A percentile compares a stretch with the other conserved stretches of the same genome.
phyloP scores from a whole-genome alignment of 1,139 yeast genomes.

The Kurtzmaniella quercitrusa region DNA sequence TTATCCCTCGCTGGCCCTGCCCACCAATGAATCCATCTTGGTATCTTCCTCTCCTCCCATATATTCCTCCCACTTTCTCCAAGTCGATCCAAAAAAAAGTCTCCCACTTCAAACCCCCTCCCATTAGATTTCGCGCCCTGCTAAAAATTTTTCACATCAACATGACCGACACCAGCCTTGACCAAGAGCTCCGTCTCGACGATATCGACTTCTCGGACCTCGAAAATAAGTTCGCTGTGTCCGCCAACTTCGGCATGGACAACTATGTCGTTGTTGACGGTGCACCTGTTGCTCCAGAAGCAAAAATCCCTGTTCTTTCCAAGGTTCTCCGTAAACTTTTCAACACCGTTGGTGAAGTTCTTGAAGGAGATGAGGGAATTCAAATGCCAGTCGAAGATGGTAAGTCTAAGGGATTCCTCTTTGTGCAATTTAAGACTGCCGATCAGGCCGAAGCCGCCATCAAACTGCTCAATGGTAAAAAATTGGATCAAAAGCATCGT shows the following conservation, averaged over 20 bases:
- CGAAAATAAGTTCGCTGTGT: conserved; percentile 69
- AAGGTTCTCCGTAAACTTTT: conserved; percentile 84
- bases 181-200: conserved; percentile 42
- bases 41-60: background rate
- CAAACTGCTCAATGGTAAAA: conserved; percentile 78
- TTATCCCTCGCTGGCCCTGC: too few species aligned
- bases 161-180: conserved; percentile 38
- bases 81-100: too few species aligned
- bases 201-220: conserved; percentile 86
- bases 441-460: conserved; percentile 77
- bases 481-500: conserved; percentile 91
- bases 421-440: conserved; percentile 73
- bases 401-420: conserved; percentile 81
- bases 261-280: conserved; percentile 88
- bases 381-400: conserved; percentile 81
- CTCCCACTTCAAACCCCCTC: background rate
- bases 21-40: too few species aligned
- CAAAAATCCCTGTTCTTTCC: conserved; percentile 78
- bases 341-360: conserved; percentile 62
- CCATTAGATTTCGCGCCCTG: too few species aligned
- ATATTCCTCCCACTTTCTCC: background rate
- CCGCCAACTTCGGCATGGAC: conserved; percentile 62
- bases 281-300: conserved; percentile 90
- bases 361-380: conserved; percentile 65
- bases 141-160: conserved; percentile 2